Evolutionary conservation across 163 green algal genomes (phyloP).

Genomic region (Coccomyxa subellipsoidea): DNA sequence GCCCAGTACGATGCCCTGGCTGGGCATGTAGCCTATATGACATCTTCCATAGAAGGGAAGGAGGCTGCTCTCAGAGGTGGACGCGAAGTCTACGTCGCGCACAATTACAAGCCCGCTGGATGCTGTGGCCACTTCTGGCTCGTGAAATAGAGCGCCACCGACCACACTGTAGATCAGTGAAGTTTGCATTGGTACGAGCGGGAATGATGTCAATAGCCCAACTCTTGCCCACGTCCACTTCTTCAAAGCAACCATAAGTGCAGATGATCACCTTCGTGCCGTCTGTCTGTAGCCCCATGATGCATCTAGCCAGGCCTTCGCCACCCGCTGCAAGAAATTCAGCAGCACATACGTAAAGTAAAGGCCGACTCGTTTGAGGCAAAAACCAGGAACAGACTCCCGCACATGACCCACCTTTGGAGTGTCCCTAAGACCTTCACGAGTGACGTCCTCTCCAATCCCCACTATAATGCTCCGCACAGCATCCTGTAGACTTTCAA

Average conservation of each 20-base stretch:
- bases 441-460: constrained; percentile 6
- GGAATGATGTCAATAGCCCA: no score
- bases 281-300: not conserved
- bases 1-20: constrained; percentile 75
- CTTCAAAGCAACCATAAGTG: no score
- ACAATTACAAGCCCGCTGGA: constrained; percentile 81
- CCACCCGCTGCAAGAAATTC: constrained; percentile 6
- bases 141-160: constrained; percentile 35
- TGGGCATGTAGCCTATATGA: constrained; percentile 90
- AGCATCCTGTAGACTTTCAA: not conserved
- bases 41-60: constrained; percentile 87
- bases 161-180: constrained; percentile 16
- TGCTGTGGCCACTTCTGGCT: constrained; percentile 54
- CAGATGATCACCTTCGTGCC: constrained; percentile 3
- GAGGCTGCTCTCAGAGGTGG: constrained; percentile 63
- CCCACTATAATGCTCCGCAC: constrained; percentile 3
- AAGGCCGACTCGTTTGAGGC: no score
- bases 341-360: no score
- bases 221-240: no score
- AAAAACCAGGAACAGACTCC: not conserved
- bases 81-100: constrained; percentile 87
- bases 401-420: not conserved
- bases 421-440: constrained; percentile 4
- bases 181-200: not conserved
- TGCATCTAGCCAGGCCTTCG: constrained; percentile 7